Evolutionary conservation across 2,329 filamentous ascomycete genomes (phyloP).

Genomic region (Chaetoscypha palmicola): DNA sequence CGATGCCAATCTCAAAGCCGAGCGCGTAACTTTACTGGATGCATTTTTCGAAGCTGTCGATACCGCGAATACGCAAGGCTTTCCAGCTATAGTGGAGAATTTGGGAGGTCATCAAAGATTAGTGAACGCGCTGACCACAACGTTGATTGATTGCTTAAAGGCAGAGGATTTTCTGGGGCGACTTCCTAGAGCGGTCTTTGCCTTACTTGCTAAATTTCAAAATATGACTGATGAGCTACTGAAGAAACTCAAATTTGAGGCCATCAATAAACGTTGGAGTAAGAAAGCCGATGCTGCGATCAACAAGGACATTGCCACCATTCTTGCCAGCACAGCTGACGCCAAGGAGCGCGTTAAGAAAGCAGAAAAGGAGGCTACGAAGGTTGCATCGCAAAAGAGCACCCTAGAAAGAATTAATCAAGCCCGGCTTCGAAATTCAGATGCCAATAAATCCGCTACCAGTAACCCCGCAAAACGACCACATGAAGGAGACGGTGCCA

Average conservation of each 20-base stretch:
- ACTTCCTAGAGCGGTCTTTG: conserved; percentile 48
- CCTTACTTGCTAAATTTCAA: conserved; percentile 54
- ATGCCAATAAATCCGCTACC: conserved; percentile 13
- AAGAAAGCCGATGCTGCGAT: conserved; percentile 58
- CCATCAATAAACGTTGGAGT: conserved; percentile 54
- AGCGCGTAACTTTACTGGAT: conserved; percentile 40
- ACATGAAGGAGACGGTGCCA: conserved; percentile 27
- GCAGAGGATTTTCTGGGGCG: conserved; percentile 45
- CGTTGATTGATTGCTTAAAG: conserved; percentile 48
- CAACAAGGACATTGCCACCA: conserved; percentile 53
- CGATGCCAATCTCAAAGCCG: conserved; percentile 35
- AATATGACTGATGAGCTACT: conserved; percentile 51
- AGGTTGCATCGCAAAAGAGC: conserved; percentile 22
- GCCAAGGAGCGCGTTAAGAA: conserved; percentile 33
- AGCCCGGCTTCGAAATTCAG: conserved; percentile 19
- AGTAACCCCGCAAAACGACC: conserved; percentile 26
- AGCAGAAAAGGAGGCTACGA: conserved; percentile 36
- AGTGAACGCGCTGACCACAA: conserved; percentile 47
- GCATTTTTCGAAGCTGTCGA: conserved; percentile 46
- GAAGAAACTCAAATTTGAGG: conserved; percentile 59
- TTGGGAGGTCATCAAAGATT: conserved; percentile 51
- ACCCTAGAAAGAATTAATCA: conserved; percentile 21
- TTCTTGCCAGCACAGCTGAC: conserved; percentile 36
- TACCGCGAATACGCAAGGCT: conserved; percentile 47
- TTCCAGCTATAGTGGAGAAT: conserved; percentile 49